Evolutionary conservation across 805 yeast genomes (phyloP), one percentile per base, ranked within the genome.

Genomic region (Starmerella ratchasimensis): DNA sequence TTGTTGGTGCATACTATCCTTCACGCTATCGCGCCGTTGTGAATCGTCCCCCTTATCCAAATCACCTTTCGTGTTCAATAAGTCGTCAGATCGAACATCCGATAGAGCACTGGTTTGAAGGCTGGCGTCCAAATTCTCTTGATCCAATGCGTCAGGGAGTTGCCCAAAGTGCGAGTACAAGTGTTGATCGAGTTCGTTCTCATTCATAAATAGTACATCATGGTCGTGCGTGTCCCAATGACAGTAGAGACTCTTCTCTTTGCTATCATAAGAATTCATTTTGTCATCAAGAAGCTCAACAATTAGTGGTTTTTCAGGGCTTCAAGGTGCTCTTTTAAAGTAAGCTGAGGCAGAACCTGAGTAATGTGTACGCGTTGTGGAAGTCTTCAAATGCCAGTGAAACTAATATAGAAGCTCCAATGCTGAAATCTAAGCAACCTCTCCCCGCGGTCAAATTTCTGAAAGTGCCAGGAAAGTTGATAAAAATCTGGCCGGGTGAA

Each of bases 171-270:
- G 56, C 18, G 38, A 37, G 31, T 43, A 44, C 20, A 55, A 36
- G 43, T 53, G 58, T 29, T 36, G 45, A 38, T 48, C 60, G 20
- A 57, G 46, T 16, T 56, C 60, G 5, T 33, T 27, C 30, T 50
- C 53, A 32, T 43, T 45, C 32, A 34, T 29, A 38, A 57, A 57
- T 29, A 39, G 39, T 5, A 53, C 54, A 31, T 53, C 52, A 21
- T 50, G 55, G 30, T 48, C 48, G 33, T 56, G 60, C 26, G 51
- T 46, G 36, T 53, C 58, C 62, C 62, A 57, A 40, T 57, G 62
- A 34, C 62, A 57, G 44, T 56, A 57, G 23, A 39, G 41, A 15
- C 35, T 41, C 37, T 31, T 39, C 13, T 38, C 43, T 6, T 17
- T 31, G 15, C 25, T 20, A 5, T 24, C 39, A 2, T 30, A 28